phyloP scores from a whole-genome alignment of 306 rosid genomes.

The Carpinus viminea region DNA sequence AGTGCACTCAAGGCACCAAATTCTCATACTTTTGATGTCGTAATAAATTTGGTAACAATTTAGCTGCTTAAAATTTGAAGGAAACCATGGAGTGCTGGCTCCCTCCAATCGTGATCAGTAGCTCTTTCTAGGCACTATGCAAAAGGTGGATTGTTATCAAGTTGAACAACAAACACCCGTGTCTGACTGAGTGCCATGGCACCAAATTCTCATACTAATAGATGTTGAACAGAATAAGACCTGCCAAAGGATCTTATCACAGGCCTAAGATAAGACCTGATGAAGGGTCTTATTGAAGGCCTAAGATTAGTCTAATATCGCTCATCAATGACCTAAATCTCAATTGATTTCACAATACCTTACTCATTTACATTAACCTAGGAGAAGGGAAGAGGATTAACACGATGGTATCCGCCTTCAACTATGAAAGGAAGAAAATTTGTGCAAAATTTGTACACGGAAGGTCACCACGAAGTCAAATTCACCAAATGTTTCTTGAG shows the following conservation, averaged over 20 bases:
- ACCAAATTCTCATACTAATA: neutral
- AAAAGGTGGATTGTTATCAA: conserved; percentile 49
- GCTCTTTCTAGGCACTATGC: conserved; percentile 59
- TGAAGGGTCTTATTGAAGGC: neutral
- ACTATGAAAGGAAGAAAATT: neutral
- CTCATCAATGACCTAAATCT: neutral
- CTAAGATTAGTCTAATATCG: neutral
- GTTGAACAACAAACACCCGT: conserved; percentile 58
- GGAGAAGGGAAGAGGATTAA: neutral
- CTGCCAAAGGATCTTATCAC: neutral
- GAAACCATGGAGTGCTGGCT: conserved; percentile 18
- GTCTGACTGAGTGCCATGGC: conserved; percentile 58
- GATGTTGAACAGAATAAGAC: neutral
- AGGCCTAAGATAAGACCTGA: neutral
- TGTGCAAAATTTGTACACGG: too few species aligned
- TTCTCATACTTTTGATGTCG: neutral
- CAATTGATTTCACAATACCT: neutral
- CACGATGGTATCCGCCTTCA: neutral
- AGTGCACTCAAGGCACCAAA: neutral
- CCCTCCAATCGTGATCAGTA: conserved; percentile 59
- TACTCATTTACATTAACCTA: neutral
- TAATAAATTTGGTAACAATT: neutral
- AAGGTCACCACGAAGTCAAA: neutral
- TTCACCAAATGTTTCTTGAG: neutral
- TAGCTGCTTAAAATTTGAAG: conserved; percentile 57